These are phyloP conservation scores for Aristolochia californica DNA, from an alignment of 164 flowering plant genomes.

Conservation along the genomic window DNA sequence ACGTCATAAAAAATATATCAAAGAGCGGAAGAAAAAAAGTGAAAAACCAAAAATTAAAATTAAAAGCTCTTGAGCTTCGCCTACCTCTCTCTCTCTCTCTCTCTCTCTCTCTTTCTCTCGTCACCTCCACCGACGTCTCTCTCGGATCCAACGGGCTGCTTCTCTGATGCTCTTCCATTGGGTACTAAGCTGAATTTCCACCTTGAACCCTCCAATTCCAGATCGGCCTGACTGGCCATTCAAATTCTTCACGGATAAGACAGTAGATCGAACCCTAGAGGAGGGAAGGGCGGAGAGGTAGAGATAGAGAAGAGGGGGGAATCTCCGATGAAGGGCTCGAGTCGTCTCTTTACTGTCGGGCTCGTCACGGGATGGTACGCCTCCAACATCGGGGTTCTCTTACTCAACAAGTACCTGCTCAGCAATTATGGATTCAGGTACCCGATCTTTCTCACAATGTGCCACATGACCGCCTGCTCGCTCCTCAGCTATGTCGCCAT, in stretches of 20 bases:
- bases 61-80: too few relatives aligned
- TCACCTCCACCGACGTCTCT: background rate
- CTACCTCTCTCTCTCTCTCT: conserved; percentile 3
- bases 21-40: too few relatives aligned
- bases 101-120: conserved; percentile 1
- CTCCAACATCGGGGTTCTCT: conserved; percentile 41
- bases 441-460: conserved; percentile 48
- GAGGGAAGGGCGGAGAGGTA: too few relatives aligned
- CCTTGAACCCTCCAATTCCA: background rate
- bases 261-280: background rate
- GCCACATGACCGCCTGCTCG: conserved; percentile 50
- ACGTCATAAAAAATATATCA: too few relatives aligned
- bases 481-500: conserved; percentile 37
- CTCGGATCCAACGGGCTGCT: background rate
- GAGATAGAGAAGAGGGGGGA: too few relatives aligned
- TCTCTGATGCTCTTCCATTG: background rate
- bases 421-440: conserved; percentile 43
- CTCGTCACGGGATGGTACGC: conserved; percentile 38
- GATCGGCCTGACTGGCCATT: background rate
- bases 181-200: background rate
- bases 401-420: conserved; percentile 35
- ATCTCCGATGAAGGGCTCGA: conserved; percentile 9
- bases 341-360: conserved; percentile 31
- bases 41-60: background rate
- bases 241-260: background rate